phyloP scores from a whole-genome alignment of 371 early-diverging fungal genomes.

The Encephalitozoon intestinalis region DNA sequence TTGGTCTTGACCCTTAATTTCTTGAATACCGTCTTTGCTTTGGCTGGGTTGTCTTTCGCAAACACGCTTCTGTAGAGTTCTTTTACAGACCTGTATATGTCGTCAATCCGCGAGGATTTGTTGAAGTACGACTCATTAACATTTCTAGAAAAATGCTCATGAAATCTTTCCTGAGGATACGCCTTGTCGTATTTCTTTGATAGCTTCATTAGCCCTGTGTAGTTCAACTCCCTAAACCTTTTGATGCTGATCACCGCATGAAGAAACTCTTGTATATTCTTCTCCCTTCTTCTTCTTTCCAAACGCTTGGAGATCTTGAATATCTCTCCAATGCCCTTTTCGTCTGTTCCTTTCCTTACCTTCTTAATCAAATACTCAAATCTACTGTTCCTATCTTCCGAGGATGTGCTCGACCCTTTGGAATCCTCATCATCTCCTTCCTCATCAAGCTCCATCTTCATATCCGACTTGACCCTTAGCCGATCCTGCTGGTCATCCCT shows the following conservation, averaged over 20 bases:
- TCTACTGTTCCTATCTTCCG: neutral
- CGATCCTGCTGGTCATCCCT: neutral
- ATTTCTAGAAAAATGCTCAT: conserved; percentile 12
- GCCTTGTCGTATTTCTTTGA: conserved; percentile 50
- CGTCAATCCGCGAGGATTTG: conserved; percentile 34
- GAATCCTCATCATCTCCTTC: neutral
- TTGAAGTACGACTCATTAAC: conserved; percentile 28
- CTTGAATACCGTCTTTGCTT: conserved; percentile 44
- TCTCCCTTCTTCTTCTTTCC: conserved; percentile 42
- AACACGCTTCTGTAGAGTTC: conserved; percentile 49
- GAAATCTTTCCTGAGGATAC: conserved; percentile 15
- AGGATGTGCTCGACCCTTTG: neutral
- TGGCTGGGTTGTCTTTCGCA: conserved; percentile 43
- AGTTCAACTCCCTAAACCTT: conserved; percentile 56
- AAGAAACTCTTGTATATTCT: conserved; percentile 52
- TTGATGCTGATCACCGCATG: conserved; percentile 50
- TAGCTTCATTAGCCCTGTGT: conserved; percentile 52
- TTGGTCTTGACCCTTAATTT: conserved; percentile 9
- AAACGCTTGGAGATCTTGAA: conserved; percentile 21
- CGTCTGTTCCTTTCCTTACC: neutral
- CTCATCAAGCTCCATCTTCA: neutral
- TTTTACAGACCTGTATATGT: conserved; percentile 36
- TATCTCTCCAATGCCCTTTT: neutral
- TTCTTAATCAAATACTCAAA: neutral
- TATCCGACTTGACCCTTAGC: neutral